Evolutionary conservation across 1,139 yeast species (phyloP).

Genomic region (Kluyveromyces sp.): DNA sequence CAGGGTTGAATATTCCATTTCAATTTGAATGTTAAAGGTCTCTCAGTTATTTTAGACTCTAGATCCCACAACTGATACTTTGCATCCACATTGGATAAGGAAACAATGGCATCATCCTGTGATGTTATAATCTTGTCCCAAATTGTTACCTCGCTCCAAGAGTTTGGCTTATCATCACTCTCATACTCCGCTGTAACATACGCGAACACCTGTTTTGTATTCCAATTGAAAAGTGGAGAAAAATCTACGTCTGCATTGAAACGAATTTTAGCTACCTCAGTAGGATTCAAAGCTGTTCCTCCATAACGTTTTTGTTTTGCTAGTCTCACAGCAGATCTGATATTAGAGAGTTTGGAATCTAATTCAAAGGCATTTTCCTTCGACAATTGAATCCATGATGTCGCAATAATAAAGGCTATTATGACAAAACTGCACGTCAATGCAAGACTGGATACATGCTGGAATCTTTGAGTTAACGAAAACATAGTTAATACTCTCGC

Average conservation of each 20-base stretch:
- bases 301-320: conserved; percentile 72
- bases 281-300: conserved; percentile 57
- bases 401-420: conserved; percentile 38
- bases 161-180: conserved; percentile 31
- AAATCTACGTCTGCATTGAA: conserved; percentile 71
- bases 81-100: conserved; percentile 47
- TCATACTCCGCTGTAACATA: conserved; percentile 81
- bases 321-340: conserved; percentile 35
- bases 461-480: conserved; percentile 41
- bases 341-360: conserved; percentile 36
- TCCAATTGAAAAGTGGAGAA: conserved; percentile 84
- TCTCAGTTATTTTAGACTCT: conserved; percentile 54
- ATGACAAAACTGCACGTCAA: conserved; percentile 45
- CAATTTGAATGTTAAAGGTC: conserved; percentile 61
- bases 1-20: conserved; percentile 94
- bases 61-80: conserved; percentile 89
- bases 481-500: conserved; percentile 29
- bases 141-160: conserved; percentile 61
- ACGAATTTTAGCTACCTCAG: conserved; percentile 66
- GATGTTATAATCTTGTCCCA: conserved; percentile 80
- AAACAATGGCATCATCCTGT: conserved; percentile 50
- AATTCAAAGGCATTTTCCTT: conserved; percentile 38
- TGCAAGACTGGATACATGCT: conserved; percentile 49
- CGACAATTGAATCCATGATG: conserved; percentile 46
- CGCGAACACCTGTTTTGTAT: conserved; percentile 88